Conservation (phyloP, 1,284 basidiomycete genomes). For the Cryptococcus sp. region DNA sequence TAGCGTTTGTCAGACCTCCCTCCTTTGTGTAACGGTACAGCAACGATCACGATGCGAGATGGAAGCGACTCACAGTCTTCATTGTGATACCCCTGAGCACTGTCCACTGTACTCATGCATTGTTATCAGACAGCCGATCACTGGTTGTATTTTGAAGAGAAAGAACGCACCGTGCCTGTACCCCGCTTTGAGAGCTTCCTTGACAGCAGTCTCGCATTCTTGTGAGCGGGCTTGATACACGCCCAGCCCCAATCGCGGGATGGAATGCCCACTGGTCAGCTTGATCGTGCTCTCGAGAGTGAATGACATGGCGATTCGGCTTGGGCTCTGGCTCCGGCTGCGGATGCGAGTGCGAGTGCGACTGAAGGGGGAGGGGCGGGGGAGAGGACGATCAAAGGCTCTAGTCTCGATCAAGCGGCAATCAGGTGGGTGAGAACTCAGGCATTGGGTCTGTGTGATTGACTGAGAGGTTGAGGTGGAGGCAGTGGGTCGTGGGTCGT, state of each 20-base stretch:
- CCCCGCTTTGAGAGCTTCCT: slow-evolving; percentile 70
- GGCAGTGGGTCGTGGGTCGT: too few relatives aligned
- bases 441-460: too few relatives aligned
- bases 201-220: slow-evolving; percentile 61
- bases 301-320: slow-evolving; percentile 10
- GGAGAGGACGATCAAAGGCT: too few relatives aligned
- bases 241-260: slow-evolving; percentile 79
- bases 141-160: not conserved
- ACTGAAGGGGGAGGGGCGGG: too few relatives aligned
- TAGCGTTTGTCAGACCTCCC: slow-evolving; percentile 55
- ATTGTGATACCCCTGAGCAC: slow-evolving; percentile 70
- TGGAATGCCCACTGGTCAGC: slow-evolving; percentile 49
- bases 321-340: too few relatives aligned
- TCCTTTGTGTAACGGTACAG: not conserved
- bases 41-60: not conserved
- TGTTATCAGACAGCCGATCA: not conserved
- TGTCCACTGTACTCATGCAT: slow-evolving; percentile 29
- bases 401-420: too few relatives aligned
- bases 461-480: too few relatives aligned
- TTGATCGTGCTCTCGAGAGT: slow-evolving; percentile 39
- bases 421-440: too few relatives aligned
- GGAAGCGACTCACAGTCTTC: slow-evolving; percentile 55
- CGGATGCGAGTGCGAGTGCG: too few relatives aligned
- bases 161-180: slow-evolving; percentile 61
- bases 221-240: slow-evolving; percentile 68